Evolutionary conservation across 306 rosid species (phyloP).

Genomic region (Lathyrus tuberosus): DNA sequence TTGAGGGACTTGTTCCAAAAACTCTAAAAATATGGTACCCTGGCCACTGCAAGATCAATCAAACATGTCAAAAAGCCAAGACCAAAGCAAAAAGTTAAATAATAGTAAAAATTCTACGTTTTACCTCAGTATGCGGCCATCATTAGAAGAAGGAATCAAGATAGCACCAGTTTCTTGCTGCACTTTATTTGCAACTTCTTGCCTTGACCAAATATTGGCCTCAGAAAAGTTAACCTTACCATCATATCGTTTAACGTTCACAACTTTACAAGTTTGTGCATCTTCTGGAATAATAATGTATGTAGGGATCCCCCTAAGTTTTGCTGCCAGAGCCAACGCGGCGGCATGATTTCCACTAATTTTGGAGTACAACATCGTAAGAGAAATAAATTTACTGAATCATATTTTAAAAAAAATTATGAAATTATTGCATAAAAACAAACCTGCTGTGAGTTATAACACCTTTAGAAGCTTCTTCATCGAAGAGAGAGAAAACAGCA

Average conservation of each 20-base stretch:
- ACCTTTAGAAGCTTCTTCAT: slow-evolving; percentile 79
- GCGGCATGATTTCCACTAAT: slow-evolving; percentile 95
- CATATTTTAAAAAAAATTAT: background rate
- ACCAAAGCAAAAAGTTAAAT: too few relatives aligned
- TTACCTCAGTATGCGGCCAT: slow-evolving; percentile 79
- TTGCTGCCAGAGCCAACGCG: slow-evolving; percentile 94
- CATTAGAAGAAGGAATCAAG: slow-evolving; percentile 83
- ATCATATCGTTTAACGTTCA: slow-evolving; percentile 80
- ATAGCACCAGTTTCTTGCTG: slow-evolving; percentile 79
- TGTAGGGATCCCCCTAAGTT: slow-evolving; percentile 81
- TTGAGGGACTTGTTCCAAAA: slow-evolving; percentile 81
- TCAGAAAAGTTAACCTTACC: slow-evolving; percentile 81
- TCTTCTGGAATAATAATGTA: slow-evolving; percentile 76
- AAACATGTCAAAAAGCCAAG: slow-evolving; percentile 38
- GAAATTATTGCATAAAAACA: slow-evolving; percentile 34
- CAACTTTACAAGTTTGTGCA: slow-evolving; percentile 86
- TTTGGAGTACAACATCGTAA: slow-evolving; percentile 48
- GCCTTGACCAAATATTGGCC: slow-evolving; percentile 68
- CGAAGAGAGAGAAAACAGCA: slow-evolving; percentile 81
- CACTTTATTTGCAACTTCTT: slow-evolving; percentile 61
- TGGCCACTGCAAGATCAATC: slow-evolving; percentile 77
- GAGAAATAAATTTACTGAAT: slow-evolving; percentile 29
- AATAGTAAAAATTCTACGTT: background rate
- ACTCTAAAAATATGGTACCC: slow-evolving; percentile 84
- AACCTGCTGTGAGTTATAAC: slow-evolving; percentile 97